These are phyloP conservation scores for Malbranchea cinnamomea DNA, from an alignment of 2,329 filamentous ascomycete genomes.

Conservation along the genomic window DNA sequence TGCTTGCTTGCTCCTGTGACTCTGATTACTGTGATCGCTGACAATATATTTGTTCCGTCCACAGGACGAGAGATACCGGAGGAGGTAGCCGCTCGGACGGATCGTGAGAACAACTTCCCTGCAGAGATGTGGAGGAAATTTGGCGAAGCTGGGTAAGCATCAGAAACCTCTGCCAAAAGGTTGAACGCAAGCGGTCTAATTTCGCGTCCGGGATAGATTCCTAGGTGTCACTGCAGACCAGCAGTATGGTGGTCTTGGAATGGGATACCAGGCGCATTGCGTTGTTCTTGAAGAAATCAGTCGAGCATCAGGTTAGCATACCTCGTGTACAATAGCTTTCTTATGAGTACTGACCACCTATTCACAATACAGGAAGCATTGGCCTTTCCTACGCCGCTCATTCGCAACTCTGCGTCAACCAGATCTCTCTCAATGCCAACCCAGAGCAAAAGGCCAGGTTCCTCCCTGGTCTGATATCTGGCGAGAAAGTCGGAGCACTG, in stretches of 20 bases:
- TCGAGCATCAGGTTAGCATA: conserved; percentile 50
- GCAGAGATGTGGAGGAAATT: conserved; percentile 86
- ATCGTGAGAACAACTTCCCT: conserved; percentile 77
- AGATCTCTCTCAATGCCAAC: conserved; percentile 78
- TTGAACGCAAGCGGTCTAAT: neutral
- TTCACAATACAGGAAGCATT: conserved; percentile 38
- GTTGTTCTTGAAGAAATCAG: conserved; percentile 91
- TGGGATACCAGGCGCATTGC: conserved; percentile 96
- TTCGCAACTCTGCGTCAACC: conserved; percentile 91
- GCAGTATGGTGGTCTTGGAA: conserved; percentile 71
- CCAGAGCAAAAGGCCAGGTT: conserved; percentile 64
- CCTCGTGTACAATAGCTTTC: too few relatives aligned
- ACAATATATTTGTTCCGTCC: neutral
- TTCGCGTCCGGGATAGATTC: conserved; percentile 46
- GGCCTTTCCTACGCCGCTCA: conserved; percentile 90
- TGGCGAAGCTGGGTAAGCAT: conserved; percentile 57
- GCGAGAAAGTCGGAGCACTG: conserved; percentile 68
- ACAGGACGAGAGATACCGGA: conserved; percentile 67
- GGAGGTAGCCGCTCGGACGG: conserved; percentile 67
- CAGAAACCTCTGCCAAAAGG: neutral
- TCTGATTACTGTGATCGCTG: neutral
- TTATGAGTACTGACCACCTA: neutral
- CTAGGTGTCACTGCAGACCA: conserved; percentile 89
- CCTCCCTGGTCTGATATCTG: conserved; percentile 67
- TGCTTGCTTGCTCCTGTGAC: conserved; percentile 6